phyloP scores from a whole-genome alignment of 2,329 filamentous ascomycete species.

The Coniosporium tulheliwenetii region DNA sequence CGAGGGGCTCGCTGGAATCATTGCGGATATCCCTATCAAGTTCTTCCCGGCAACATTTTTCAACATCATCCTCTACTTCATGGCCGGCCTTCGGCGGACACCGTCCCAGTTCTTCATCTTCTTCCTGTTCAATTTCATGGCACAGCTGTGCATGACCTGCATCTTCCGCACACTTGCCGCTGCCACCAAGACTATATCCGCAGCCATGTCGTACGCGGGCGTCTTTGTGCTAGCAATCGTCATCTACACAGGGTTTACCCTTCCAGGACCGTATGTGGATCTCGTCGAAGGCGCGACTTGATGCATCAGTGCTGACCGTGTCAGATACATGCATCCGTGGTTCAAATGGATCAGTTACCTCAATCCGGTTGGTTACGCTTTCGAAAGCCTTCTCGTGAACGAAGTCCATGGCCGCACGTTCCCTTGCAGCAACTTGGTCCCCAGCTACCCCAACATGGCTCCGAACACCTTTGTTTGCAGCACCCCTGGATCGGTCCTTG shows the following conservation, averaged over 20 bases:
- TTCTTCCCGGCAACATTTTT: constrained; percentile 34
- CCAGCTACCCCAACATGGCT: constrained; percentile 16
- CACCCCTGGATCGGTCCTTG: constrained; percentile 20
- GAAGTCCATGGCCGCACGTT: constrained; percentile 27
- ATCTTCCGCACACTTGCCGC: constrained; percentile 46
- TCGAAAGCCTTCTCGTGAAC: constrained; percentile 43
- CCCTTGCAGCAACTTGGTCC: constrained; percentile 20
- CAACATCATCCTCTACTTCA: constrained; percentile 43
- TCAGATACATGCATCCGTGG: constrained; percentile 36
- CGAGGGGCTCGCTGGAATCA: constrained; percentile 39
- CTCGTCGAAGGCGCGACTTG: background rate
- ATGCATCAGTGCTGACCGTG: constrained; percentile 5
- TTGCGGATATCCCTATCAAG: constrained; percentile 43
- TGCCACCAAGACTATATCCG: constrained; percentile 43
- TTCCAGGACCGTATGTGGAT: constrained; percentile 37
- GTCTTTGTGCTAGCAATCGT: constrained; percentile 40
- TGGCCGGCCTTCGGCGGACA: constrained; percentile 29
- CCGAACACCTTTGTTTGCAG: constrained; percentile 21
- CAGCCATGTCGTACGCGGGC: constrained; percentile 43
- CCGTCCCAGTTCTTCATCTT: constrained; percentile 44
- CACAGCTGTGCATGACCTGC: constrained; percentile 41
- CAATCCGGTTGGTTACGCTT: constrained; percentile 50
- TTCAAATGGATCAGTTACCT: constrained; percentile 52
- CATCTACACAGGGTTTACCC: constrained; percentile 52
- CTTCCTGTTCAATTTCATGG: no score